A percentile compares a stretch with the other conserved stretches of the same genome.
phyloP scores from a whole-genome alignment of 768 basidiomycete species.

The Symmetrospora coprosmae region DNA sequence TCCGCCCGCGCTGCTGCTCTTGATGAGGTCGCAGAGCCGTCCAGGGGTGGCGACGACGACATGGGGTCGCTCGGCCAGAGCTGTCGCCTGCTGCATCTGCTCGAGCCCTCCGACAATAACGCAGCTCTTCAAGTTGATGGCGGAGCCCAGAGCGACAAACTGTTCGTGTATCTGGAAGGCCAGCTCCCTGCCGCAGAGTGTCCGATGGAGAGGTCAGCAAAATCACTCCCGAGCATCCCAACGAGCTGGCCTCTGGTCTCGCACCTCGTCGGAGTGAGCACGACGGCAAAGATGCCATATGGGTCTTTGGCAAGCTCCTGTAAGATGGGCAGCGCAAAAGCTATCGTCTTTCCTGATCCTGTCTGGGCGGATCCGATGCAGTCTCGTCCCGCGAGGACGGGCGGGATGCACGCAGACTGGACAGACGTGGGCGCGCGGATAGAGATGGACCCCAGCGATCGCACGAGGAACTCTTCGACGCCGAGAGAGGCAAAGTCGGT shows the following conservation, averaged over 20 bases:
- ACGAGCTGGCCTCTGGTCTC: no score
- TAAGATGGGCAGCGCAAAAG: conserved; percentile 87
- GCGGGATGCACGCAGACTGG: conserved; percentile 78
- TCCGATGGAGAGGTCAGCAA: background rate
- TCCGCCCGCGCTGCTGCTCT: conserved; percentile 52
- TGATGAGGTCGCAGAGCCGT: conserved; percentile 75
- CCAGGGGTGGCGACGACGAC: conserved; percentile 93
- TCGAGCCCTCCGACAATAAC: conserved; percentile 98
- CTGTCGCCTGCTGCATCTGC: conserved; percentile 83
- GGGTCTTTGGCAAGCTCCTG: conserved; percentile 77
- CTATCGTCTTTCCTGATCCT: conserved; percentile 93
- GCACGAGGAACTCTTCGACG: conserved; percentile 44
- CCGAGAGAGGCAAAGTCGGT: conserved; percentile 38
- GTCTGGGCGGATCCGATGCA: conserved; percentile 98
- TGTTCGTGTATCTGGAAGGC: conserved; percentile 97
- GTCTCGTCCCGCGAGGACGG: conserved; percentile 73
- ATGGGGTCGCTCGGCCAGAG: conserved; percentile 72
- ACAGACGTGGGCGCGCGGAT: conserved; percentile 73
- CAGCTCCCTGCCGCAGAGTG: conserved; percentile 67
- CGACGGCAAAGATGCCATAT: conserved; percentile 82
- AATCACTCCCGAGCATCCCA: no score
- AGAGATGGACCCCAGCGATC: conserved; percentile 63
- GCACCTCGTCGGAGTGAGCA: conserved; percentile 88
- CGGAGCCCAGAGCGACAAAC: conserved; percentile 72
- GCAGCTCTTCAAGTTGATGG: conserved; percentile 65